These are phyloP conservation scores for slime mould (Dictyostelium discoideum) DNA, from an alignment of 78 protist genomes.

Conservation along the genomic window DNA sequence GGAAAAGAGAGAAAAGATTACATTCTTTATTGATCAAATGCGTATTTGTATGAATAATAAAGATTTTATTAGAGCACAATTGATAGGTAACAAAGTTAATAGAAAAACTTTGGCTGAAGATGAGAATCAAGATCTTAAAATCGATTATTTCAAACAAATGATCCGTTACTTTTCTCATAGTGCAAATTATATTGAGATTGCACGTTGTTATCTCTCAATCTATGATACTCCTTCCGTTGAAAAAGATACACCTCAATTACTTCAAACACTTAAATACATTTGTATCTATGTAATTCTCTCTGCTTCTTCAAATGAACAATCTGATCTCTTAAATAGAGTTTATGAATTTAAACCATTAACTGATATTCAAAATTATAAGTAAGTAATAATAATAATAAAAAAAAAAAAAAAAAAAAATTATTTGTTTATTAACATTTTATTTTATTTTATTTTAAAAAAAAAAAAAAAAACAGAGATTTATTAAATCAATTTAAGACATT, in stretches of 20 bases:
- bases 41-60: constrained; percentile 83
- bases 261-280: constrained; percentile 46
- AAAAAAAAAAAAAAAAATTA: no score
- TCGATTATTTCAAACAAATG: constrained; percentile 69
- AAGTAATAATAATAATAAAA: not conserved
- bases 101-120: constrained; percentile 73
- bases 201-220: constrained; percentile 84
- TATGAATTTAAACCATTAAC: constrained; percentile 51
- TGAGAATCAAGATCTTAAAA: constrained; percentile 76
- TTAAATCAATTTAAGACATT: constrained; percentile 28
- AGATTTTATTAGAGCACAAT: constrained; percentile 83
- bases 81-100: constrained; percentile 82
- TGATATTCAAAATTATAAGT: constrained; percentile 74
- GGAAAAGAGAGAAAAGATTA: constrained; percentile 89
- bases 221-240: constrained; percentile 85
- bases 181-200: constrained; percentile 74
- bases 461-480: constrained; percentile 18
- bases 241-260: constrained; percentile 27
- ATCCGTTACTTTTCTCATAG: constrained; percentile 73
- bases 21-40: constrained; percentile 91
- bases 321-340: constrained; percentile 77
- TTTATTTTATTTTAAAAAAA: not conserved
- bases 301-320: constrained; percentile 80
- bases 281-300: constrained; percentile 81
- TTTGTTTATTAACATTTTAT: no score